Evolutionary conservation across 2,329 filamentous ascomycete species (phyloP), one percentile per base, ranked within the genome.

Genomic region (Chrysoporthe cubensis): DNA sequence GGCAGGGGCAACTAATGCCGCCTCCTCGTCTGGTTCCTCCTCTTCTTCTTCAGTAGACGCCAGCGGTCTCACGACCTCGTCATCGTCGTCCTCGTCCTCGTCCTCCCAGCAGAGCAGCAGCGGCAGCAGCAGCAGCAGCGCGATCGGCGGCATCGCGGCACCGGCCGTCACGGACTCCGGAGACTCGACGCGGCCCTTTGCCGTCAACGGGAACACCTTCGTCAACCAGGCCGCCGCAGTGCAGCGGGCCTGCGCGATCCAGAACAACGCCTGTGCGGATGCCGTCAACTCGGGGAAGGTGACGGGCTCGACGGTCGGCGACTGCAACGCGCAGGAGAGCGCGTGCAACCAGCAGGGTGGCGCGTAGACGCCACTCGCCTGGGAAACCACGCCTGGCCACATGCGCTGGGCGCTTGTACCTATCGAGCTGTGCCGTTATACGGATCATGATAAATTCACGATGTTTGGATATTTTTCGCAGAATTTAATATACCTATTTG

Each of bases 211-310:
- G 61, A 79, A 81, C 79, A 88, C 81, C 48, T 90, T 91, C 74
- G 83, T 84, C 50, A 85, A 85, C 74, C 75, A 85, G 71, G 78
- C 75, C 3, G 85, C 83, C 11, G 89, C 89, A 26, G 78, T 85
- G 52, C 84, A 89, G 77, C 82, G 89, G 59, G 84, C 87, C 46
- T 91, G 89, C 74, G 83, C 88, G 69, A 84, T 89, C 68, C 87
- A 90, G 79, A 85, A 88, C 79, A 90, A 89, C 73, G 78, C 76
- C 3, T 91, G 89, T 73, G 80, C 84, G 14, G 78, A 88, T 70
- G 83, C 83, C 40, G 85, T 84, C 66, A 90, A 90, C 76, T 72
- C 78, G 14, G 85, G 87, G 26, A 67, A 76, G 62, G 72, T 80
- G 16, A 71, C 74, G 3, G 80, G 80, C 52, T 75, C 80, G 68